These are phyloP conservation scores for Heliamphora ciliata DNA, from an alignment of 179 eudicot genomes.

Conservation along the genomic window DNA sequence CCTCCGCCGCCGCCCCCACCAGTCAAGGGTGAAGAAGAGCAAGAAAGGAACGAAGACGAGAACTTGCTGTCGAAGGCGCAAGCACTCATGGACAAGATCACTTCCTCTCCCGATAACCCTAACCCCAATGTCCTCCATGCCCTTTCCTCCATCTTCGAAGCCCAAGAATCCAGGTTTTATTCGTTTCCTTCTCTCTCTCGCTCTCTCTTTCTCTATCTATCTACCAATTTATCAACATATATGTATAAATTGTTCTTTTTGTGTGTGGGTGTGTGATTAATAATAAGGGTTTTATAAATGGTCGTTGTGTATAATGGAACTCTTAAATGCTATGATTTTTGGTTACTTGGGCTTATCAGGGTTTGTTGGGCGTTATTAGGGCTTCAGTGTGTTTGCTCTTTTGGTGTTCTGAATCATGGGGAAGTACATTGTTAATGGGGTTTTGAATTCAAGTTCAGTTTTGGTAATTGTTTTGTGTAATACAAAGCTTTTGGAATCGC, in stretches of 20 bases:
- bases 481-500: neutral
- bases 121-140: slow-evolving; percentile 68
- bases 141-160: slow-evolving; percentile 71
- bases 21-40: slow-evolving; percentile 36
- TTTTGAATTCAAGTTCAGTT: neutral
- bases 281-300: too few relatives aligned
- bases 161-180: slow-evolving; percentile 67
- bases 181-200: neutral
- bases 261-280: too few relatives aligned
- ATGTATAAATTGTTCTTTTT: too few relatives aligned
- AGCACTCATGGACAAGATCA: slow-evolving; percentile 62
- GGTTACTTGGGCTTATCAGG: neutral
- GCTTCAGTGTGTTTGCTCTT: too few relatives aligned
- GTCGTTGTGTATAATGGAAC: too few relatives aligned
- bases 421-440: too few relatives aligned
- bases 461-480: neutral
- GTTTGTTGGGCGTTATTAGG: neutral
- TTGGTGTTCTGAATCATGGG: neutral
- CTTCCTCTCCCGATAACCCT: slow-evolving; percentile 63
- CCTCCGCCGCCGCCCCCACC: too few relatives aligned
- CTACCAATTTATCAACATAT: too few relatives aligned
- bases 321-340: neutral
- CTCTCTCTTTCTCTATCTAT: too few relatives aligned
- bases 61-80: slow-evolving; percentile 48
- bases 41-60: slow-evolving; percentile 41